phyloP scores from a whole-genome alignment of 2,329 filamentous ascomycete genomes.

The Alternaria arbusti region DNA sequence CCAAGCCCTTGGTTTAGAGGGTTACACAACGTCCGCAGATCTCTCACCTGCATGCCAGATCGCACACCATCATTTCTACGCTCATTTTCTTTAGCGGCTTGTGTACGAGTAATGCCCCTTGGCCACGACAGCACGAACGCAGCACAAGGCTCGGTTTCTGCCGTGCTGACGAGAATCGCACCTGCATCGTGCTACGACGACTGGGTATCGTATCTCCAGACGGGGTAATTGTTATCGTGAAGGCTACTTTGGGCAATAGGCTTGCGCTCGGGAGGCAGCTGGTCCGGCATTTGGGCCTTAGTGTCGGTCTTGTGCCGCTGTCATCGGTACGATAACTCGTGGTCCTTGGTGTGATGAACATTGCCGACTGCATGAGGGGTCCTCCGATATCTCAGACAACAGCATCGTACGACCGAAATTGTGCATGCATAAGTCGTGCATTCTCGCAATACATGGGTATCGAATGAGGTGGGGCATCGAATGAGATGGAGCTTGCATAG shows the following conservation, averaged over 20 bases:
- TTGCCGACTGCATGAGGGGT: constrained; percentile 2
- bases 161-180: constrained; percentile 14
- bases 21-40: constrained; percentile 15
- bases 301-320: constrained; percentile 8
- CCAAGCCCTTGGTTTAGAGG: constrained; percentile 3
- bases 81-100: background rate
- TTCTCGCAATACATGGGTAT: background rate
- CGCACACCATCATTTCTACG: constrained; percentile 8
- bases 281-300: constrained; percentile 14
- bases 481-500: background rate
- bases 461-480: background rate
- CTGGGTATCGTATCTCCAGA: constrained; percentile 5
- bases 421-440: background rate
- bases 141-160: background rate
- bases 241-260: constrained; percentile 16
- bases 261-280: constrained; percentile 14
- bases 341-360: constrained; percentile 6
- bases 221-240: constrained; percentile 23
- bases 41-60: constrained; percentile 12
- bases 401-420: background rate
- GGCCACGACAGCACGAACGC: constrained; percentile 4
- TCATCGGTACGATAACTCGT: constrained; percentile 1
- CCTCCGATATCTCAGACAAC: background rate
- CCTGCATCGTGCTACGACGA: constrained; percentile 31
- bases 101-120: constrained; percentile 5